Conservation (phyloP, 805 yeast species). For the Torulaspora gathmanii region DNA sequence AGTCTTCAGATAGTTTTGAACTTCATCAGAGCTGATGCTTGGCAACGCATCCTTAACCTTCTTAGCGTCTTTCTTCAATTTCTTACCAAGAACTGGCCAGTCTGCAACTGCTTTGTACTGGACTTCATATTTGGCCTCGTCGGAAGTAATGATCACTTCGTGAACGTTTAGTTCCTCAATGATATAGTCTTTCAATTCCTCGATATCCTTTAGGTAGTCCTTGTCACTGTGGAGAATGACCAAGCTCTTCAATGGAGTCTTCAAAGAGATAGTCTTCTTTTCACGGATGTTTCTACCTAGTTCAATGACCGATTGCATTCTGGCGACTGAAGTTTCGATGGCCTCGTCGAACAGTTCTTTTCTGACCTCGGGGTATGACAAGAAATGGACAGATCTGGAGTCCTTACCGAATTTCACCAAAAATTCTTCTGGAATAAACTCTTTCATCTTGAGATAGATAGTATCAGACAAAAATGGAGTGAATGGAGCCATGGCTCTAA, state of each 20-base stretch:
- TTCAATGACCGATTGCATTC: conserved; percentile 97
- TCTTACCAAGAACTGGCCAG: conserved; percentile 98
- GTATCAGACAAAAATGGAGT: conserved; percentile 93
- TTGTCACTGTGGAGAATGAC: conserved; percentile 80
- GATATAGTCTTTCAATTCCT: conserved; percentile 71
- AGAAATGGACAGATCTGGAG: conserved; percentile 84
- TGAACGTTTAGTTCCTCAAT: conserved; percentile 90
- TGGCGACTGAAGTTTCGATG: conserved; percentile 80
- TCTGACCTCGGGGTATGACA: conserved; percentile 82
- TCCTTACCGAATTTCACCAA: conserved; percentile 52
- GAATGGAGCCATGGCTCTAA: conserved; percentile 97
- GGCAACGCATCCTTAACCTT: conserved; percentile 94
- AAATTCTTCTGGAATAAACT: conserved; percentile 54
- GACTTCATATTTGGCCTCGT: conserved; percentile 88
- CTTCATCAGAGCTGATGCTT: conserved; percentile 70
- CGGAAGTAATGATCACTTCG: conserved; percentile 79
- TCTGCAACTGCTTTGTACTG: conserved; percentile 94
- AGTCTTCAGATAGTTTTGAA: conserved; percentile 62
- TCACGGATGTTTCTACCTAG: conserved; percentile 96
- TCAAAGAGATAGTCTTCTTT: conserved; percentile 86
- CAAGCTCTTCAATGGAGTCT: conserved; percentile 87
- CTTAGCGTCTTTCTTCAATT: conserved; percentile 88
- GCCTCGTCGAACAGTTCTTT: conserved; percentile 73
- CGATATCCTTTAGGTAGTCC: conserved; percentile 69
- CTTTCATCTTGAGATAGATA: conserved; percentile 72